Base-by-base conservation (phyloP, 192 early-diverging fungal species). In the Diversispora epigaea region DNA sequence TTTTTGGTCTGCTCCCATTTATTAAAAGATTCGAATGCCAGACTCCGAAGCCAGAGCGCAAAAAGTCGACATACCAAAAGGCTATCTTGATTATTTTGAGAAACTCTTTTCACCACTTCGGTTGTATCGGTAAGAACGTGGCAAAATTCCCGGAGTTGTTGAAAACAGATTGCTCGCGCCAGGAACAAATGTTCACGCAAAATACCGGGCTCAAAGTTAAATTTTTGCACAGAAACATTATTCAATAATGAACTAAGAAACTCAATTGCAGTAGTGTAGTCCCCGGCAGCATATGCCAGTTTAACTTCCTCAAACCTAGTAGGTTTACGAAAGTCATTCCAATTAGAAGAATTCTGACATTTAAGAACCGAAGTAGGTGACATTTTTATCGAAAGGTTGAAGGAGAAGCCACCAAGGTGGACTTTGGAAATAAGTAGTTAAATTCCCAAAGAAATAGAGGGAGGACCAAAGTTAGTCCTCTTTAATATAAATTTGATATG, bases 21-120 rank as follows among this genome's bases (percentile, higher is more conserved):
- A 6, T 65, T 49, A 6, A 54, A n/a, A 19, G 46, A 19, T 41
- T 75, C 73, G 12, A 52, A 75, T 39, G 73, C 73, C 8, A 75
- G 14, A 44, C 73, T 75, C 64, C 61, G n/a, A 21, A 75, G 22
- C 73, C 73, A 75, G 6, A 65, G 39, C 19, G 61, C 61, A 15
- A 75, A 43, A 22, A 75, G 19, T 4, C 9, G 21, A 39, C 61
- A 75, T 6, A 75, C 22, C n/a, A 50, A n/a, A 40, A 68, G 49
- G 22, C 39, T n/a, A 7, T 0, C 10, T 68, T 12, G 67, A 67
- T 41, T 12, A 25, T 49, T 67, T 45, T 45, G 14, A 12, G 4
- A 0, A 25, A 3, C 14, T 14, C 52, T 6, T 43, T 22, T 72
- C 17, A 75, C 4, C 5, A 75, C 49, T n/a, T 75, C 61, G 4